Base-by-base conservation (phyloP, 2,329 filamentous ascomycete species). In the Phyllosticta citrichinensis region DNA sequence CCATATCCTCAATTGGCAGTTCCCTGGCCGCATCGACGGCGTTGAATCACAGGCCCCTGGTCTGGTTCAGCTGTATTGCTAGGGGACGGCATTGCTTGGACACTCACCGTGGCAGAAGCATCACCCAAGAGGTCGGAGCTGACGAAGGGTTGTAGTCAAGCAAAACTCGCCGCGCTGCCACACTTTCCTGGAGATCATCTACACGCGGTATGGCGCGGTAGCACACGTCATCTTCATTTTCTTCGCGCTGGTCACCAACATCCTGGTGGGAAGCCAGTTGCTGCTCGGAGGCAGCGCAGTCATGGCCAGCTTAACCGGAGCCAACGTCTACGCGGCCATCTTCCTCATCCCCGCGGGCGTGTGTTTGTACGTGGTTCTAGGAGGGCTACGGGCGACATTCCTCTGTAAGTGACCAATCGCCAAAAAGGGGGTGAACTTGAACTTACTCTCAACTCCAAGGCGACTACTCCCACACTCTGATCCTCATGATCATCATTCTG, bases 181-280 rank as follows among this genome's bases (percentile, higher is more conserved):
- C 62, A 83, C 81, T 0, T 73, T 81, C 0, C 68, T 83, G 0
- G 80, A 83, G 59, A 78, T 83, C 47, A 78, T 83, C 1, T 72
- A 79, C 2, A 79, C 82, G 20, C 70, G 79, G 61, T 81, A 81
- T 64, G 78, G 58, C 10, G 35, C 17, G 14, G n/a, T 19, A 0
- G 80, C 78, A 0, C 81, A 83, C 65, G 69, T 80, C 14, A 78
- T 82, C 0, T 82, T 76, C 68, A 82, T 82, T 62, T 73, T 76
- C 0, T 70, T 82, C 0, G 81, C 57, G 3, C 12, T 79, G 58
- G 66, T 83, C 12, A 73, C 82, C 47, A 82, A 82, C 68, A 82
- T 83, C 63, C 76, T 82, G 50, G 76, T 83, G 50, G 79, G 77
- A 0, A 75, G 78, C 25, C 57, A 60, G 17, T 40, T 60, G 52